Evolutionary conservation across 2,329 filamentous ascomycete genomes (phyloP).

Genomic region (Ophiostoma populinum): DNA sequence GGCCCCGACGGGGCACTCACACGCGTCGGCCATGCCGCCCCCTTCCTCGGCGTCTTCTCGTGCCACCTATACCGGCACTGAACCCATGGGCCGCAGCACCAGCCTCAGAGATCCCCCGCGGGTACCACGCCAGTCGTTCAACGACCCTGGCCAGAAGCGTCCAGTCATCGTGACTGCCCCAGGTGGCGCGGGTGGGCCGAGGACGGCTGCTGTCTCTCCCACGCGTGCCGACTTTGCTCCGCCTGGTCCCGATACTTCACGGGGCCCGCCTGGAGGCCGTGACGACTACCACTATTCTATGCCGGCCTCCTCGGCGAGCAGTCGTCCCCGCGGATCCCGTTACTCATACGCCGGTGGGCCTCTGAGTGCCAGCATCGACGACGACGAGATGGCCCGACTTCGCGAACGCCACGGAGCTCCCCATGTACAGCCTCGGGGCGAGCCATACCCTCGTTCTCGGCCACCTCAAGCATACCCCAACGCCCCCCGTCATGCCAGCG

Average conservation of each 20-base stretch:
- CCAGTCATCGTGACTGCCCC: slow-evolving; percentile 42
- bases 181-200: too few species aligned
- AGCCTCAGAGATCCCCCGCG: slow-evolving; percentile 31
- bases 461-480: slow-evolving; percentile 28
- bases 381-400: slow-evolving; percentile 32
- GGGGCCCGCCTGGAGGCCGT: slow-evolving; percentile 29
- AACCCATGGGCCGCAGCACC: slow-evolving; percentile 28
- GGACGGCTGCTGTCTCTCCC: slow-evolving; percentile 17
- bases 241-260: slow-evolving; percentile 29
- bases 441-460: slow-evolving; percentile 22
- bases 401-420: slow-evolving; percentile 28
- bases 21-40: slow-evolving; percentile 16
- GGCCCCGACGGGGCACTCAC: slow-evolving; percentile 1
- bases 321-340: slow-evolving; percentile 29
- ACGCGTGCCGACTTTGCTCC: slow-evolving; percentile 22
- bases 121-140: slow-evolving; percentile 30
- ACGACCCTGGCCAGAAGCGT: slow-evolving; percentile 31
- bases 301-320: slow-evolving; percentile 35
- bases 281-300: slow-evolving; percentile 38
- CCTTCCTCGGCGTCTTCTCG: slow-evolving; percentile 7
- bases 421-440: slow-evolving; percentile 11
- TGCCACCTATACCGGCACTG: slow-evolving; percentile 20
- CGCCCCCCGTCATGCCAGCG: slow-evolving; percentile 24
- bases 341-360: slow-evolving; percentile 18
- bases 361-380: slow-evolving; percentile 32